Conservation (phyloP, 805 yeast species). For the Wickerhamiella spandovensis region DNA sequence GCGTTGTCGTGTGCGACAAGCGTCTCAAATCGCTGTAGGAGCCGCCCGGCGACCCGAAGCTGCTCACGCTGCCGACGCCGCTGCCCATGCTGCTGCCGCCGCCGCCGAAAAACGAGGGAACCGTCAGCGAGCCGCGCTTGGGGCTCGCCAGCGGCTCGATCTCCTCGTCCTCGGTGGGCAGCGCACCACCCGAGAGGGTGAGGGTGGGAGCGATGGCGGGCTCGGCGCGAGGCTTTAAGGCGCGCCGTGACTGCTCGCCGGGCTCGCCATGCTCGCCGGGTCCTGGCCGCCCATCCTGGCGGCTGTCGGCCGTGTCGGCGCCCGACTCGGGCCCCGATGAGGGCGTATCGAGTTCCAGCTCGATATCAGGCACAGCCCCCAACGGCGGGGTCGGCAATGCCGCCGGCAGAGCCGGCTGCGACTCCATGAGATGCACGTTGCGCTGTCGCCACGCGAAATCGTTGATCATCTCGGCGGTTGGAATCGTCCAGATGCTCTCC, state of each 20-base stretch:
- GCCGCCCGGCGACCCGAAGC: background rate
- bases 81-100: background rate
- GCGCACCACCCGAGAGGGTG: no score
- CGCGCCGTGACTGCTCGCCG: no score
- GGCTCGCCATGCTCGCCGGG: no score
- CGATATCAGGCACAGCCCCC: background rate
- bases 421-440: background rate
- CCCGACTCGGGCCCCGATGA: conserved; percentile 11
- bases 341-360: conserved; percentile 7
- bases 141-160: background rate
- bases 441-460: conserved; percentile 16
- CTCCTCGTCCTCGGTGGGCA: no score
- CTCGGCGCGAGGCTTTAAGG: no score
- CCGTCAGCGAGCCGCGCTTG: background rate
- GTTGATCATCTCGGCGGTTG: conserved; percentile 16
- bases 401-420: background rate
- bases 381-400: background rate
- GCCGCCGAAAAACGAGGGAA: background rate
- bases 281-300: conserved; percentile 5
- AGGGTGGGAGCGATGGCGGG: no score
- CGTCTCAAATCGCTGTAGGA: background rate
- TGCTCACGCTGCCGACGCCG: background rate
- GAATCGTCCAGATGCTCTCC: conserved; percentile 15
- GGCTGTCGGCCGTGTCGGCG: conserved; percentile 9
- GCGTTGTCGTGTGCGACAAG: background rate